Percentiles rank a stretch among this genome's conserved stretches.
Conservation (phyloP, 371 early-diverging fungal species). For the Smittium culicis region DNA sequence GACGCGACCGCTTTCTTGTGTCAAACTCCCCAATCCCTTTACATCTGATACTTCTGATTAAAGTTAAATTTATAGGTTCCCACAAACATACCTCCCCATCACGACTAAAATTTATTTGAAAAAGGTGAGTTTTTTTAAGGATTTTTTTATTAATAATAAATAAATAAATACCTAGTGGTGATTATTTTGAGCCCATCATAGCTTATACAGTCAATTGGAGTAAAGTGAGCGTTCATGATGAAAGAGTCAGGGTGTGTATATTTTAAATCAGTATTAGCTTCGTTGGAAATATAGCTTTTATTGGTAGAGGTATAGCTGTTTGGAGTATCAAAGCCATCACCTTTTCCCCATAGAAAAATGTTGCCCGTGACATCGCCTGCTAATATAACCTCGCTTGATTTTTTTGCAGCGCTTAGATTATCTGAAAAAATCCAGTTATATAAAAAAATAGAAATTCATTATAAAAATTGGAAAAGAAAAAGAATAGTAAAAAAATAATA, state of each 20-base stretch:
- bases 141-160: background rate
- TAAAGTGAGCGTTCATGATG: background rate
- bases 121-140: background rate
- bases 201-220: background rate
- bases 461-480: background rate
- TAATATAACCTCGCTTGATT: background rate
- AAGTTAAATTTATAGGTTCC: background rate
- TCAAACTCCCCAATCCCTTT: background rate
- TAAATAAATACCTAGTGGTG: background rate
- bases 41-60: background rate
- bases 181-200: constrained; percentile 9
- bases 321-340: too few relatives aligned
- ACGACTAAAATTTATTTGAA: background rate
- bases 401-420: background rate
- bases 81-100: constrained; percentile 4
- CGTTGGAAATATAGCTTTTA: background rate
- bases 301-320: background rate
- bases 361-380: background rate
- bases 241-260: background rate
- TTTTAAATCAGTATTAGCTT: background rate
- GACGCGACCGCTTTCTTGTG: background rate
- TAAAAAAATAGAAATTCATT: background rate
- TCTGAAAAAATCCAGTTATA: background rate
- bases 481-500: background rate
- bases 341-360: background rate